Evolutionary conservation across 176 grass and related monocot genomes (phyloP), one percentile per base, ranked within the genome.

Genomic region (Melocanna baccifera): DNA sequence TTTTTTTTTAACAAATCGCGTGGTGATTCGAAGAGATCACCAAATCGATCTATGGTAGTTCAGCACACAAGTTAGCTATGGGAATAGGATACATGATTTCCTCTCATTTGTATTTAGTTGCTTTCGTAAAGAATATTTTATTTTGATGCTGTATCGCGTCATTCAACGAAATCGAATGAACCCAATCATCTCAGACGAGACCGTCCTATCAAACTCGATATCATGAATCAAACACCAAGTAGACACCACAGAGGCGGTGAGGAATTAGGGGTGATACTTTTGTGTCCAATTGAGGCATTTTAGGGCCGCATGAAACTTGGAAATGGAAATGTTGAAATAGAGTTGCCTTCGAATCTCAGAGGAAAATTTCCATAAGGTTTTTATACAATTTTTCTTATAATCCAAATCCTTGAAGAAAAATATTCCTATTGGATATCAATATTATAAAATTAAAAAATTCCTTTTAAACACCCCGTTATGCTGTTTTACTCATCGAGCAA

Each of bases 161-260:
- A 0, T 36, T 36, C 34, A 4, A 36, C 5, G 5, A 36, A 36
- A 36, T 36, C 34, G 5, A 36, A 4, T 36, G 34, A 36, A 36
- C 4, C 34, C 4, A 0, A 36, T 5, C 34, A 0, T 36, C 34
- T 0, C 4, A 5, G 2, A 36, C 0, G 0, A 0, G 4, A 5
- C 34, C 1, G 5, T 36, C 5, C 0, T 0, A 36, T 36, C 4
- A 0, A 36, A 36, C 34, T 36, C 5, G 34, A 4, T 36, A 36
- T 0, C 4, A 0, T 0, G 4, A 36, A 36, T 0, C 34, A 36
- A 36, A 36, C 34, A 4, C 0, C 0, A 4, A 36, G 45, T 59
- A 39, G 39, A 46, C 25, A 72, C 10, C 61, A 63, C 15, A 29
- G 4, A 14, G 61, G 4, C 9, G n/a, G 58, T 28, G 58, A 25